A percentile compares a stretch with the other conserved stretches of the same genome.
These are phyloP conservation scores for Leccinum laetum DNA, from an alignment of 1,284 basidiomycete species.

Conservation along the genomic window DNA sequence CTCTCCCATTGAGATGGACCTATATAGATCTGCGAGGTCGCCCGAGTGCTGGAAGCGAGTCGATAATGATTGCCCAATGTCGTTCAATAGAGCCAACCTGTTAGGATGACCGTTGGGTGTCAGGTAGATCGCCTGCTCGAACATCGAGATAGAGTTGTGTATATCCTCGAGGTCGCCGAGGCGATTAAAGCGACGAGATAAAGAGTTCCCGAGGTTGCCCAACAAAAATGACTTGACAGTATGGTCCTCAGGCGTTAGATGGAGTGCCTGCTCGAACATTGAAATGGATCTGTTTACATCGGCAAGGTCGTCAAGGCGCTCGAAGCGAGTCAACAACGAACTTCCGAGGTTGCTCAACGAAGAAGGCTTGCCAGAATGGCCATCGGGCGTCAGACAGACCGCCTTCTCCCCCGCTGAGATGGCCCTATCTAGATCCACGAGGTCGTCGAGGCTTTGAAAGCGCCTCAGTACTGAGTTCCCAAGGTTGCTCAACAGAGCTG, in stretches of 20 bases:
- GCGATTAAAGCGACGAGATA: not conserved
- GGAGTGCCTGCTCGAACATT: not conserved
- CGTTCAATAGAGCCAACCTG: not conserved
- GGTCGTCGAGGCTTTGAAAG: not conserved
- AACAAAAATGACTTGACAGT: not conserved
- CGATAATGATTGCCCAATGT: not conserved
- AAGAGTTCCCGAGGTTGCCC: not conserved
- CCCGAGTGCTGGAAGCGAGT: not conserved
- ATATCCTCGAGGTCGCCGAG: not conserved
- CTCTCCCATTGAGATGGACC: not conserved
- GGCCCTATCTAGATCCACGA: not conserved
- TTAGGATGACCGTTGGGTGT: not conserved
- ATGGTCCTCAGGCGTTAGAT: not conserved
- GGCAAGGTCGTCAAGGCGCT: not conserved
- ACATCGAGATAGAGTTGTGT: not conserved
- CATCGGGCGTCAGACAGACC: not conserved
- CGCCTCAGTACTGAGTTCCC: not conserved
- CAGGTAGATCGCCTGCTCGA: not conserved
- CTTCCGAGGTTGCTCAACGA: not conserved
- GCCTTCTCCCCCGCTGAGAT: not conserved
- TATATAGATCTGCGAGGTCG: not conserved
- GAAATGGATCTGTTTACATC: not conserved
- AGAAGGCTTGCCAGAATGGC: not conserved
- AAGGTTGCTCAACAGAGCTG: not conserved
- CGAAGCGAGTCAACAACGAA: not conserved